Evolutionary conservation across 495 filamentous ascomycete genomes (phyloP).

Genomic region (Apiosordaria backusii): DNA sequence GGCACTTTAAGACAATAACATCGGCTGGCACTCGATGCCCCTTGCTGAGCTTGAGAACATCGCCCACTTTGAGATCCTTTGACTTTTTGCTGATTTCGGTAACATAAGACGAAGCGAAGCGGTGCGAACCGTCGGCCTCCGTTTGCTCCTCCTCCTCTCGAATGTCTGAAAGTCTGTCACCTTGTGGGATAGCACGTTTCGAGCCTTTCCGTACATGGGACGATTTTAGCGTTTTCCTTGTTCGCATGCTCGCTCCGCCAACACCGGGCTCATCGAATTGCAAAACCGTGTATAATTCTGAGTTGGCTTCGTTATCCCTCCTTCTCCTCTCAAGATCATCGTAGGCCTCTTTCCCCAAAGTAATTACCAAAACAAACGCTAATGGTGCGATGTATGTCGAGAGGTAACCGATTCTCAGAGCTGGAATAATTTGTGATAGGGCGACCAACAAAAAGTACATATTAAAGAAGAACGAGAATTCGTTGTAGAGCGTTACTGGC

Average conservation of each 20-base stretch:
- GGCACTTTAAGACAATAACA: constrained; percentile 85
- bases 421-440: constrained; percentile 84
- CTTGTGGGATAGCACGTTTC: constrained; percentile 31
- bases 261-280: constrained; percentile 54
- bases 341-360: constrained; percentile 90
- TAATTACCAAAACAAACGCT: constrained; percentile 86
- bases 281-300: constrained; percentile 81
- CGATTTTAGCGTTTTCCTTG: constrained; percentile 38
- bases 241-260: constrained; percentile 27
- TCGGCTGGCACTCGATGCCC: constrained; percentile 92
- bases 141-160: constrained; percentile 53
- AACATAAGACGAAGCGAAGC: constrained; percentile 42
- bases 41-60: constrained; percentile 86
- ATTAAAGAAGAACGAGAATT: constrained; percentile 99
- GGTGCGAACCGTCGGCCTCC: constrained; percentile 37
- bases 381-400: constrained; percentile 92
- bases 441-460: constrained; percentile 97
- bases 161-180: constrained; percentile 49
- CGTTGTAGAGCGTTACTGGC: constrained; percentile 91
- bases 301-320: constrained; percentile 90
- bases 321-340: constrained; percentile 86
- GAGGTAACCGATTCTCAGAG: constrained; percentile 87
- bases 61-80: constrained; percentile 88
- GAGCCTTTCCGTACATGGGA: constrained; percentile 30
- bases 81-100: constrained; percentile 72